These are phyloP conservation scores for Moesziomyces sp. DNA, from an alignment of 1,284 basidiomycete genomes.

Conservation along the genomic window DNA sequence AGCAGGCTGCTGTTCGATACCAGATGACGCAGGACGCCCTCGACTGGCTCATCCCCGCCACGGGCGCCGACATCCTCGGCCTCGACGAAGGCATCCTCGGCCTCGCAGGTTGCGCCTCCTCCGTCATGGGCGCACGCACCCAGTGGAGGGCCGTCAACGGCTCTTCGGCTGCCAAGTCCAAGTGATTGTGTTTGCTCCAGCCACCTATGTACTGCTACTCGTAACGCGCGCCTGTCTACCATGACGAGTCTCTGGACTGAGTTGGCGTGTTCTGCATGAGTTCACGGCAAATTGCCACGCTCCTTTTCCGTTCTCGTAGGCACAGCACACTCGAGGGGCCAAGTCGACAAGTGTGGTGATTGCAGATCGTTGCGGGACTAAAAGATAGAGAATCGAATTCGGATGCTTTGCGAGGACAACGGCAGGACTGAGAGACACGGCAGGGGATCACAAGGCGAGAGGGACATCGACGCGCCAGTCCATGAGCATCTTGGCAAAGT, in stretches of 20 bases:
- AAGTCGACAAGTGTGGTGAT: too few relatives aligned
- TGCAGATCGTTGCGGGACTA: too few relatives aligned
- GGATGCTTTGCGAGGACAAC: not conserved
- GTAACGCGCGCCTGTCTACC: too few relatives aligned
- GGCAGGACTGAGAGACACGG: not conserved
- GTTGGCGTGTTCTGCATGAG: too few relatives aligned
- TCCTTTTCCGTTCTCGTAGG: too few relatives aligned
- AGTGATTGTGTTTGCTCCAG: slow-evolving; percentile 6
- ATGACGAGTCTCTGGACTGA: too few relatives aligned
- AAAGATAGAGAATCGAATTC: not conserved
- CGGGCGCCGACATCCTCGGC: slow-evolving; percentile 80
- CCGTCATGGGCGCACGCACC: slow-evolving; percentile 62
- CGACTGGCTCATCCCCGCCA: slow-evolving; percentile 89
- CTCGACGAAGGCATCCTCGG: slow-evolving; percentile 80
- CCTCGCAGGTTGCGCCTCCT: slow-evolving; percentile 62
- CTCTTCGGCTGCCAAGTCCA: slow-evolving; percentile 51
- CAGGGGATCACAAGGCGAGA: slow-evolving; percentile 1
- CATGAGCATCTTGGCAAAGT: slow-evolving; percentile 47
- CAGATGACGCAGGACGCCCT: slow-evolving; percentile 84
- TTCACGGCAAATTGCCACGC: too few relatives aligned
- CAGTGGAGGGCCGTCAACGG: slow-evolving; percentile 67
- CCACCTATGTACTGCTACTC: not conserved
- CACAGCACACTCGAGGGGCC: too few relatives aligned
- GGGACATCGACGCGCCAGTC: slow-evolving; percentile 44
- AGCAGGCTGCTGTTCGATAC: slow-evolving; percentile 75